A percentile compares a stretch with the other conserved stretches of the same genome.
Conservation (phyloP, 1,139 yeast genomes). For the Taiozyma sp. region DNA sequence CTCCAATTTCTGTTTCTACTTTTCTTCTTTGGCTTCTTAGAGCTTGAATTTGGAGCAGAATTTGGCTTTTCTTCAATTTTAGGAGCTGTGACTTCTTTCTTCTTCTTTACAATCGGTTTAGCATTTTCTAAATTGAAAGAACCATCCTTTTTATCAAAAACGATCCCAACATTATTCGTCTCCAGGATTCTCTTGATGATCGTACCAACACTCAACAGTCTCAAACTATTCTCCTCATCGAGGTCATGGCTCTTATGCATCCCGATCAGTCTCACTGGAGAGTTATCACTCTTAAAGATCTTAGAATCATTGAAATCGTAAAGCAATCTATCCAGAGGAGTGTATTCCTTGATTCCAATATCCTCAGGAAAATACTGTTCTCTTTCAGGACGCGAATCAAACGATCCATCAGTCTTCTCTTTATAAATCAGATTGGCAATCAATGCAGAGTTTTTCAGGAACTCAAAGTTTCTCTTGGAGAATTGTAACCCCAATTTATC, state of each 20-base stretch:
- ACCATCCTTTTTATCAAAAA: constrained; percentile 22
- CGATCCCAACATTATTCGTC: constrained; percentile 31
- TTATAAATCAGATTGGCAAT: constrained; percentile 18
- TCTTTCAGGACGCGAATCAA: constrained; percentile 37
- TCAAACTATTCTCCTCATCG: constrained; percentile 30
- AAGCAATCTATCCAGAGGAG: constrained; percentile 47
- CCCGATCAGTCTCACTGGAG: constrained; percentile 28
- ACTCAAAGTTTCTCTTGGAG: constrained; percentile 32
- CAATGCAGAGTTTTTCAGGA: constrained; percentile 32
- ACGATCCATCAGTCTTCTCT: constrained; percentile 23
- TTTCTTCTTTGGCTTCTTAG: neutral
- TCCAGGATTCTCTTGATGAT: constrained; percentile 28
- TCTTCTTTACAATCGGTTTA: constrained; percentile 4
- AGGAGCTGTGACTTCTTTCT: neutral
- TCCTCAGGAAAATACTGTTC: constrained; percentile 59
- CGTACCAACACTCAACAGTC: constrained; percentile 34
- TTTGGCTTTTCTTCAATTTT: neutral
- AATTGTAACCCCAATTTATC: constrained; percentile 38
- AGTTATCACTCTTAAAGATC: constrained; percentile 27
- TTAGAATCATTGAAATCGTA: constrained; percentile 56
- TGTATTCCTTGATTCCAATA: constrained; percentile 54
- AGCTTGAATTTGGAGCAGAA: neutral
- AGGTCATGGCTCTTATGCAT: constrained; percentile 21
- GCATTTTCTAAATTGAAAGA: constrained; percentile 17
- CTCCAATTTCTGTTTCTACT: neutral